Evolutionary conservation across 1,284 basidiomycete genomes (phyloP), one percentile per base, ranked within the genome.

Genomic region (Ustilago curta): DNA sequence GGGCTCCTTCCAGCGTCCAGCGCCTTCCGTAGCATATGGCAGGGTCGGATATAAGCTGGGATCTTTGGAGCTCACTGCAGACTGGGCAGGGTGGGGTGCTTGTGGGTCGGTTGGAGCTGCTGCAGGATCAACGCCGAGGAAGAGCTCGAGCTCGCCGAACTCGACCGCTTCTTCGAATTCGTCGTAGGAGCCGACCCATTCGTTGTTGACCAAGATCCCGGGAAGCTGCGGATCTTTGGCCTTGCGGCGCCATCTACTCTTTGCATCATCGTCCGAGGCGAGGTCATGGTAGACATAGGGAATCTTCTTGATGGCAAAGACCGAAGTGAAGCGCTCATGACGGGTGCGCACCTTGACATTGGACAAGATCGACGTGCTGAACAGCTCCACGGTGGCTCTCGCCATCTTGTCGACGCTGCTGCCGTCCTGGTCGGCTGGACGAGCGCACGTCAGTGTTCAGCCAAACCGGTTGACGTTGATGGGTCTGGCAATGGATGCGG

Each of bases 101-200:
- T 55, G 40, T 23, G 65, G 44, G 8, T 58, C 14, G 0, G 57
- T 43, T 31, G 40, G 55, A 2, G 39, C 43, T 2, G 63, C 56
- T 8, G 58, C 23, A n/a, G 68, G 56, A 18, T 43, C 65, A 9
- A 83, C 64, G 19, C 71, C 59, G 2, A 84, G 68, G 25, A 84
- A 84, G 29, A 81, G 57, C 40, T 79, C 76, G 18, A 84, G 70
- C 70, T 84, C 82, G 35, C 81, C 82, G 43, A 78, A 80, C 54
- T 84, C 83, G 57, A 84, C 80, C 0, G 82, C 77, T 64, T 84
- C 82, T 50, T 84, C 81, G 43, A 84, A 84, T 23, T 84, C 83
- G 42, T 82, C 83, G 55, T 63, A 84, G 16, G 81, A 79, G 5
- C 83, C 83, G 8, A 81, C 59, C 83, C 83, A 84, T 47, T 84